These are phyloP conservation scores for Komagataella pseudopastoris DNA, from an alignment of 805 yeast genomes.

Conservation along the genomic window DNA sequence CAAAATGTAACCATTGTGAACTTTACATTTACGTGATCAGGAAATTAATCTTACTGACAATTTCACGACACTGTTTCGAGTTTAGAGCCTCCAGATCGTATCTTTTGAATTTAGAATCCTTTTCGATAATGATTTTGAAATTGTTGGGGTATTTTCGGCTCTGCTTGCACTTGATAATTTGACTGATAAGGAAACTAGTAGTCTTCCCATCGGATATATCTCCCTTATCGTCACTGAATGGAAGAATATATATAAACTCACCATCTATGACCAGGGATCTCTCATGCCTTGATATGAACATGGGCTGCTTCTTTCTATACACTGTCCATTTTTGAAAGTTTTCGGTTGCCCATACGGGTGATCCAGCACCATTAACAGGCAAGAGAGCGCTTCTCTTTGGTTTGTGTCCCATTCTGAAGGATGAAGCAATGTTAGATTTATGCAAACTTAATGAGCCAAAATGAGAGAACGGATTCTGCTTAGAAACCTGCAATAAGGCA, in stretches of 20 bases:
- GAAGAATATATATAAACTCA: conserved; percentile 81
- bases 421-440: background rate
- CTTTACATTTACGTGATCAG: background rate
- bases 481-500: background rate
- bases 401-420: background rate
- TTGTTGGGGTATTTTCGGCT: conserved; percentile 63
- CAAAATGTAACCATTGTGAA: background rate
- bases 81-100: conserved; percentile 76
- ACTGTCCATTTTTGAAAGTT: conserved; percentile 53
- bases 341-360: background rate
- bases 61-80: conserved; percentile 51
- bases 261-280: conserved; percentile 84
- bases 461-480: background rate
- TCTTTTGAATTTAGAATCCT: conserved; percentile 58
- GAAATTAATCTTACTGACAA: conserved; percentile 49
- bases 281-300: conserved; percentile 69
- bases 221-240: conserved; percentile 57
- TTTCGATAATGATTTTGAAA: conserved; percentile 69
- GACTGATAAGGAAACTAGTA: conserved; percentile 74
- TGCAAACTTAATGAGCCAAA: background rate
- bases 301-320: conserved; percentile 79
- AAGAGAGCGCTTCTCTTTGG: background rate
- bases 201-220: conserved; percentile 62
- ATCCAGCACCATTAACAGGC: background rate
- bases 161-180: conserved; percentile 62